Evolutionary conservation across 2,329 filamentous ascomycete species (phyloP).

Genomic region (Aspergillus pseudoterreus): DNA sequence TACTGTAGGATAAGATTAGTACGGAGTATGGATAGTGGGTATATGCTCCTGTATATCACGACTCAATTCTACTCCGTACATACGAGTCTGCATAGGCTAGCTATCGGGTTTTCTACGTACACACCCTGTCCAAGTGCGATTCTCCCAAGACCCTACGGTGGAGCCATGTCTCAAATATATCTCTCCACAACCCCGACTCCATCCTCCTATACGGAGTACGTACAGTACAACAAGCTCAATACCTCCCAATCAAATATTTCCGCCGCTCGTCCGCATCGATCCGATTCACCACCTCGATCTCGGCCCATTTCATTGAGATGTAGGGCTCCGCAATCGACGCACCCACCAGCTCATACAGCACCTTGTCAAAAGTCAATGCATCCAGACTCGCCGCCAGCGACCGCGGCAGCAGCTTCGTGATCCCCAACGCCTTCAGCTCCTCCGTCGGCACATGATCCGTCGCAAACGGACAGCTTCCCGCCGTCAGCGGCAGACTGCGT

Average conservation of each 20-base stretch:
- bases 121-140: too few relatives aligned
- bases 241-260: neutral
- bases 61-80: too few relatives aligned
- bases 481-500: neutral
- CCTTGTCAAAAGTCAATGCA: neutral
- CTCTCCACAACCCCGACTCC: too few relatives aligned
- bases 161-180: too few relatives aligned
- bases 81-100: too few relatives aligned
- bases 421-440: neutral
- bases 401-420: neutral
- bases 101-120: too few relatives aligned
- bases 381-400: conserved; percentile 1
- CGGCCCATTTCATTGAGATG: neutral
- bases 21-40: too few relatives aligned
- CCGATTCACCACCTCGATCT: neutral
- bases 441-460: neutral
- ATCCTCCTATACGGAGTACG: too few relatives aligned
- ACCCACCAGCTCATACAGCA: neutral
- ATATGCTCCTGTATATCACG: too few relatives aligned
- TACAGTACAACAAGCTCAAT: neutral
- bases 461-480: neutral
- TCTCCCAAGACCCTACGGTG: too few relatives aligned
- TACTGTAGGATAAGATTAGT: too few relatives aligned
- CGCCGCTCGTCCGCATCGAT: neutral
- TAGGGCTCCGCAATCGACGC: neutral